Percentiles rank a stretch among this genome's conserved stretches.
phyloP scores from a whole-genome alignment of 148 eudicot species.

The Arctostaphylos glauca region DNA sequence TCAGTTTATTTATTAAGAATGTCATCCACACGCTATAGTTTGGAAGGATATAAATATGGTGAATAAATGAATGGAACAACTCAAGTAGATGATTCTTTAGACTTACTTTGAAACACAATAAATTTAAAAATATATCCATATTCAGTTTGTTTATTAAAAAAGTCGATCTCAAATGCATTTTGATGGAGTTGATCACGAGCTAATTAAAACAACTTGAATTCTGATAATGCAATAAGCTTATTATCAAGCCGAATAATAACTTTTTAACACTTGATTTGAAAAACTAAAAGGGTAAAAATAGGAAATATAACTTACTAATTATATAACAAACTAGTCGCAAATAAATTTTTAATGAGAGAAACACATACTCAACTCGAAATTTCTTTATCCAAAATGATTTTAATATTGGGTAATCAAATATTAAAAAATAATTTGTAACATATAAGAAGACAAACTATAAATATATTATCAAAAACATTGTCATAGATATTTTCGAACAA shows the following conservation, averaged over 20 bases:
- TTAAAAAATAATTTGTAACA: too few relatives aligned
- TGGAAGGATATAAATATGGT: not conserved
- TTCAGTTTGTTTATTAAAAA: not conserved
- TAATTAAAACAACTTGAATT: not conserved
- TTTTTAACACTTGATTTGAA: not conserved
- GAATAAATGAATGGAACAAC: not conserved
- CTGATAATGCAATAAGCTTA: not conserved
- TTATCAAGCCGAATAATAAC: not conserved
- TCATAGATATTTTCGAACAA: too few relatives aligned
- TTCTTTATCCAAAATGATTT: too few relatives aligned
- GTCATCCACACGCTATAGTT: not conserved
- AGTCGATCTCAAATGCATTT: not conserved
- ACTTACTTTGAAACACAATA: not conserved
- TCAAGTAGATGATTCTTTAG: not conserved
- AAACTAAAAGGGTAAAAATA: too few relatives aligned
- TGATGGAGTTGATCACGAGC: not conserved
- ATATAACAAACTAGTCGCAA: too few relatives aligned
- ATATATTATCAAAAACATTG: too few relatives aligned
- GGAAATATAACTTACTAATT: too few relatives aligned
- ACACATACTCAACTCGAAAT: too few relatives aligned
- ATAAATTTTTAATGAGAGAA: too few relatives aligned
- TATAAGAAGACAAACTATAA: too few relatives aligned
- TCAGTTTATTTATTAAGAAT: not conserved
- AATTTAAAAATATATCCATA: not conserved
- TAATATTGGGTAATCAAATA: too few relatives aligned